Evolutionary conservation across 345 rosid genomes (phyloP).

Genomic region (Citrus glauca): DNA sequence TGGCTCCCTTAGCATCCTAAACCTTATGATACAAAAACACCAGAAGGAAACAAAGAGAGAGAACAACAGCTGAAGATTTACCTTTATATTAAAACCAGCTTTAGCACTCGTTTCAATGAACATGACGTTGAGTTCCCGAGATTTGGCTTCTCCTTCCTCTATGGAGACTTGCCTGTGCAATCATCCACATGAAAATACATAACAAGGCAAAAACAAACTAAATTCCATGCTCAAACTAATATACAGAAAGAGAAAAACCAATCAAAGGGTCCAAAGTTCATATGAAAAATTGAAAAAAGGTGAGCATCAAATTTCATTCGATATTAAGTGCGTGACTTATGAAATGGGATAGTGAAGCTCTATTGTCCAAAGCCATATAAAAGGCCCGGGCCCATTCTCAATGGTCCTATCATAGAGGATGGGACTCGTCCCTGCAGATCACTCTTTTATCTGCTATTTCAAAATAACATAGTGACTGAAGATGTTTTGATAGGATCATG

Average conservation of each 20-base stretch:
- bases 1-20: neutral
- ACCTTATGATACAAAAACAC: neutral
- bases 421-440: neutral
- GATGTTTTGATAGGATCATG: neutral
- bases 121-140: slow-evolving; percentile 26
- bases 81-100: slow-evolving; percentile 34
- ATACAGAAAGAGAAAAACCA: neutral
- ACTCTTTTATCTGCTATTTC: neutral
- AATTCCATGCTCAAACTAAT: neutral
- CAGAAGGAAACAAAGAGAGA: neutral
- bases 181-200: neutral
- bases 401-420: neutral
- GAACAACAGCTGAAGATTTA: slow-evolving; percentile 10
- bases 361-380: neutral
- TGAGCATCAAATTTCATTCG: neutral
- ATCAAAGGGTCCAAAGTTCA: neutral
- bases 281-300: no score
- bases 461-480: neutral
- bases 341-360: neutral
- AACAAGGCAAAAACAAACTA: neutral
- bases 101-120: slow-evolving; percentile 30
- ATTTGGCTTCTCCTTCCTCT: slow-evolving; percentile 33
- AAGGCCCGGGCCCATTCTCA: neutral
- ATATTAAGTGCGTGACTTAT: neutral
- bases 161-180: slow-evolving; percentile 38